Conservation (phyloP, 805 yeast species). For the Debaryomyces tyrocola region DNA sequence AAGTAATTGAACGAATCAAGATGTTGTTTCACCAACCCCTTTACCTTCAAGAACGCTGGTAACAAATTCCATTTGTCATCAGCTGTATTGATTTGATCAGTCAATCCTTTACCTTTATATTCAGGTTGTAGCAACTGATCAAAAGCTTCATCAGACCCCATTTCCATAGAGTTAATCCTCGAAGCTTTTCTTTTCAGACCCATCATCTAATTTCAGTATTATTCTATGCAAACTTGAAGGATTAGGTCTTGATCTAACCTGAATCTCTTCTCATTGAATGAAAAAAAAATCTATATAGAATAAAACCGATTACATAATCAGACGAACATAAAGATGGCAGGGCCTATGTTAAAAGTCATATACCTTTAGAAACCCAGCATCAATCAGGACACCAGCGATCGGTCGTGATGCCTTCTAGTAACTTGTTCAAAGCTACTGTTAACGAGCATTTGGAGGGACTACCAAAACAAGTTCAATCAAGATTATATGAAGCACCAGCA, state of each 20-base stretch:
- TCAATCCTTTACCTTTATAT: conserved; percentile 80
- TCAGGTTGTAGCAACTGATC: conserved; percentile 75
- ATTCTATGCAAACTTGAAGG: background rate
- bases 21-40: conserved; percentile 96
- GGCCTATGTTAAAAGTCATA: too few species aligned
- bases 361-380: too few species aligned
- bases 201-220: conserved; percentile 6
- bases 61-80: conserved; percentile 96
- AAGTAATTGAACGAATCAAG: conserved; percentile 97
- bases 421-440: conserved; percentile 64
- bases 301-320: background rate
- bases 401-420: conserved; percentile 18
- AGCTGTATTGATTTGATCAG: conserved; percentile 88
- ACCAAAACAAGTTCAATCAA: conserved; percentile 81
- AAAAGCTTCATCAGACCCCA: conserved; percentile 58
- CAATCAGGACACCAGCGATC: too few species aligned
- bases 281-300: background rate
- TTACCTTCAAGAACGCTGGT: conserved; percentile 94
- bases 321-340: too few species aligned
- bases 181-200: conserved; percentile 12
- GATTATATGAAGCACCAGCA: conserved; percentile 81
- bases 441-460: conserved; percentile 88
- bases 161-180: conserved; percentile 3
- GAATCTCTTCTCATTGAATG: background rate
- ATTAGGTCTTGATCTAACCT: background rate